phyloP scores from a whole-genome alignment of 1,139 yeast species.

The Diutina siamensis region DNA sequence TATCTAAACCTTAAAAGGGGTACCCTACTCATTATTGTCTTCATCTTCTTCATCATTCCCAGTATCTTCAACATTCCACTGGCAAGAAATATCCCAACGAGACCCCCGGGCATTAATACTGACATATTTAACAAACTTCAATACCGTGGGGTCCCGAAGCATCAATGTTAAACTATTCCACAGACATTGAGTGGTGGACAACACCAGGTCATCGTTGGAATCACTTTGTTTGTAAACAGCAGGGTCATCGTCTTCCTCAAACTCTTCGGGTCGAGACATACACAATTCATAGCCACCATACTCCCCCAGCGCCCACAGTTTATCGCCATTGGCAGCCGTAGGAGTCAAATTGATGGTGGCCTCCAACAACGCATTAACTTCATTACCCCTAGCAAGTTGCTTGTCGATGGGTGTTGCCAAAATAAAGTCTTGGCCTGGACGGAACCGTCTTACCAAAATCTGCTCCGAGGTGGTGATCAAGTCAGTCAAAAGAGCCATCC shows the following conservation, averaged over 20 bases:
- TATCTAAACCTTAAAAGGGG: too few relatives aligned
- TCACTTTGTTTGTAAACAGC: slow-evolving; percentile 47
- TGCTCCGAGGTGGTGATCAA: slow-evolving; percentile 56
- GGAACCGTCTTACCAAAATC: slow-evolving; percentile 66
- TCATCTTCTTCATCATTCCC: too few relatives aligned
- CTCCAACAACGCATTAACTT: slow-evolving; percentile 43
- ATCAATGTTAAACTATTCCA: slow-evolving; percentile 77
- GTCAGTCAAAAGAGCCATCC: slow-evolving; percentile 58
- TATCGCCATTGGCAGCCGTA: slow-evolving; percentile 28
- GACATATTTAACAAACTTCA: slow-evolving; percentile 87
- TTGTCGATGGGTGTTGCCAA: slow-evolving; percentile 69
- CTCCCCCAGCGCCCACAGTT: slow-evolving; percentile 80
- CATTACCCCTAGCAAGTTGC: slow-evolving; percentile 26
- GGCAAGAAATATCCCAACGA: slow-evolving; percentile 81
- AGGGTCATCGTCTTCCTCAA: slow-evolving; percentile 37
- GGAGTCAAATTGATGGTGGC: slow-evolving; percentile 77
- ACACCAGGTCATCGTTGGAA: slow-evolving; percentile 62
- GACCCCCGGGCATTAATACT: slow-evolving; percentile 83
- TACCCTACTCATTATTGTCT: too few relatives aligned
- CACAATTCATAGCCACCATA: slow-evolving; percentile 90
- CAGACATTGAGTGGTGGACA: slow-evolving; percentile 68
- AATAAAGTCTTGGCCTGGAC: slow-evolving; percentile 93
- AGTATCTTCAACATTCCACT: slow-evolving; percentile 55
- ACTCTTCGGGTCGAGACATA: slow-evolving; percentile 51
- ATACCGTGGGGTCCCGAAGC: slow-evolving; percentile 71